Evolutionary conservation across 2,329 filamentous ascomycete genomes (phyloP), one percentile per base, ranked within the genome.

Genomic region (Akanthomyces muscarius): DNA sequence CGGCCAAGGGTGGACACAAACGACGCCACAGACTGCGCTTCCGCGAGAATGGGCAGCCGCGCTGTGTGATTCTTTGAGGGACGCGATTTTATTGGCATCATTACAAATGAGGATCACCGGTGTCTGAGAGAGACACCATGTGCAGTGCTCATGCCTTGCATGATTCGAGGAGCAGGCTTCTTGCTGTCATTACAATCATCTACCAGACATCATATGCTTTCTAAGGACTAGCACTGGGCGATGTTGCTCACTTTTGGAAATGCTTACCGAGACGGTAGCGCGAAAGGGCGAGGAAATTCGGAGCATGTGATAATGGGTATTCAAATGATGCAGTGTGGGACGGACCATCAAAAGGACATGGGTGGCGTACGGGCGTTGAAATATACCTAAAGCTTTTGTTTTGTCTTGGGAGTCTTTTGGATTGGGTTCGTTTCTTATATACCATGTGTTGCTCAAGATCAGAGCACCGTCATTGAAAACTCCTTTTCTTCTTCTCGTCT

Each of bases 21-120:
- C 69, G 70, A 23, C 68, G 69, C 47, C 71, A 71, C 42, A 71
- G 74, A 21, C 68, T 70, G 41, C 68, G 71, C 54, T 70, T 66
- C 56, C 66, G 71, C 54, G 73, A 75, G 52, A 67, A 64, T 14
- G 69, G 75, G 53, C 74, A 76, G 28, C 73, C 74, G 3, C 75
- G 72, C 65, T 82, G 80, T 64, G 72, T 75, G 14, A 80, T 82
- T 58, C 70, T 82, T 48, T 82, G 69, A 77, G 23, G 8, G n/a
- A 2, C 25, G 28, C 30, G 3, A 13, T 11, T 13, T 5, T 18
- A n/a, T 18, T n/a, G 4, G 18, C n/a, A 18, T 8, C 28, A 25
- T 11, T 30, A 30, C 28, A 30, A 30, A 30, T 11, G 25, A 54
- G 1, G 21, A 21, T 21, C n/a, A 44, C 4, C 5, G 36, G 11